A percentile compares a stretch with the other conserved stretches of the same genome.
phyloP scores from a whole-genome alignment of 345 rosid species.

The Salix suchowensis region DNA sequence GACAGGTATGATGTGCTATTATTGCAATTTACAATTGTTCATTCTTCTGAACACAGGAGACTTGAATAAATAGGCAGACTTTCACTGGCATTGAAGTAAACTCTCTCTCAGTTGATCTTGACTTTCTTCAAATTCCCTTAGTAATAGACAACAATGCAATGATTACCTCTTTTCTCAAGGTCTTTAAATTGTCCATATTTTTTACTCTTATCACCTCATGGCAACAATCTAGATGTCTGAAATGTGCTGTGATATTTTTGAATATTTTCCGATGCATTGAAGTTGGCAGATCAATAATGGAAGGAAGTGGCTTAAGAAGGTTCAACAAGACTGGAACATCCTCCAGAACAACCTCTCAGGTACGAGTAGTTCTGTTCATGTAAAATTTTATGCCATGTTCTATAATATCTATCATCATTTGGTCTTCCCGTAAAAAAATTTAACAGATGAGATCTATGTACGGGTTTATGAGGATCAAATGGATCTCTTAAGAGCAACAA shows the following conservation, averaged over 20 bases:
- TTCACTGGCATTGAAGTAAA: background rate
- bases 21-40: background rate
- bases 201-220: background rate
- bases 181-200: background rate
- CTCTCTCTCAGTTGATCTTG: background rate
- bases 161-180: background rate
- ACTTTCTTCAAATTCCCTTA: background rate
- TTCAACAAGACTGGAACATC: conserved; percentile 96
- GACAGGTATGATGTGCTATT: conserved; percentile 44
- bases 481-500: conserved; percentile 91
- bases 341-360: conserved; percentile 97
- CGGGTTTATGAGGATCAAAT: conserved; percentile 90
- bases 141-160: background rate
- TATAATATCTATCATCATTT: background rate
- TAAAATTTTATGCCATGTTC: conserved; percentile 1
- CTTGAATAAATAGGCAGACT: background rate
- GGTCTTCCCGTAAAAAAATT: conserved; percentile 8
- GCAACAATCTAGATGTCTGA: background rate
- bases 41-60: background rate
- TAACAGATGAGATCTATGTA: conserved; percentile 77
- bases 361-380: conserved; percentile 27
- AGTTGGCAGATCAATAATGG: conserved; percentile 58
- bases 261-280: conserved; percentile 1
- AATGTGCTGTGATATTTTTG: background rate
- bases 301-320: conserved; percentile 90